Conservation (phyloP, 1,284 basidiomycete genomes). For the Sanghuangporus weigelae region DNA sequence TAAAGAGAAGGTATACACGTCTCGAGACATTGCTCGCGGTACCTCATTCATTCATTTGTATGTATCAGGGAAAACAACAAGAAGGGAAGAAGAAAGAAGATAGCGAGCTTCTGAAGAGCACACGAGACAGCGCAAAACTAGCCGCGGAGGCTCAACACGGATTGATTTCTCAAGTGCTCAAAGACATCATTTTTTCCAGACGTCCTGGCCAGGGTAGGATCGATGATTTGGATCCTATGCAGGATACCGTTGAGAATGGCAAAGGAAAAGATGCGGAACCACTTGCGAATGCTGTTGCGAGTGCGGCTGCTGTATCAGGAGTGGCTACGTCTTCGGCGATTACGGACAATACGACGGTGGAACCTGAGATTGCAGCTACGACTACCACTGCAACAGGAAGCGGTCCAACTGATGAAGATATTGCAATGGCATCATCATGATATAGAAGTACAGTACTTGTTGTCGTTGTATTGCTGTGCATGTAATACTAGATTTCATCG, state of each 20-base stretch:
- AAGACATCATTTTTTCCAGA: conserved; percentile 75
- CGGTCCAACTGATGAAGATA: not conserved
- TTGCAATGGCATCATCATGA: not conserved
- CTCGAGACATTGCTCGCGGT: not conserved
- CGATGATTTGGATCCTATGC: not conserved
- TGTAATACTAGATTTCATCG: not conserved
- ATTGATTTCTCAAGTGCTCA: conserved; percentile 83
- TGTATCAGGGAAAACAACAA: conserved; percentile 42
- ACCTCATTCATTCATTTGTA: conserved; percentile 19
- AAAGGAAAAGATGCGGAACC: not conserved
- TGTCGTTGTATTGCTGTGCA: not conserved
- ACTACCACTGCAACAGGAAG: not conserved
- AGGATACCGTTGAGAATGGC: not conserved
- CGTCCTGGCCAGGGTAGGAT: conserved; percentile 18
- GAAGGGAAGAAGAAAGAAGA: conserved; percentile 77
- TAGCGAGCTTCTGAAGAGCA: conserved; percentile 72
- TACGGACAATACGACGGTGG: not conserved
- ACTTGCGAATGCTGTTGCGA: not conserved
- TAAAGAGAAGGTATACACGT: conserved; percentile 26
- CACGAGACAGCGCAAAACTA: conserved; percentile 84
- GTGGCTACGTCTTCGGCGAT: not conserved
- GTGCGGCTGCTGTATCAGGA: not conserved
- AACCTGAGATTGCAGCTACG: not conserved
- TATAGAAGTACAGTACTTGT: not conserved
- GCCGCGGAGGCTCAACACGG: conserved; percentile 88